Evolutionary conservation across 139 green algal genomes (phyloP), one percentile per base, ranked within the genome.

Genomic region (Coelastrella sp.): DNA sequence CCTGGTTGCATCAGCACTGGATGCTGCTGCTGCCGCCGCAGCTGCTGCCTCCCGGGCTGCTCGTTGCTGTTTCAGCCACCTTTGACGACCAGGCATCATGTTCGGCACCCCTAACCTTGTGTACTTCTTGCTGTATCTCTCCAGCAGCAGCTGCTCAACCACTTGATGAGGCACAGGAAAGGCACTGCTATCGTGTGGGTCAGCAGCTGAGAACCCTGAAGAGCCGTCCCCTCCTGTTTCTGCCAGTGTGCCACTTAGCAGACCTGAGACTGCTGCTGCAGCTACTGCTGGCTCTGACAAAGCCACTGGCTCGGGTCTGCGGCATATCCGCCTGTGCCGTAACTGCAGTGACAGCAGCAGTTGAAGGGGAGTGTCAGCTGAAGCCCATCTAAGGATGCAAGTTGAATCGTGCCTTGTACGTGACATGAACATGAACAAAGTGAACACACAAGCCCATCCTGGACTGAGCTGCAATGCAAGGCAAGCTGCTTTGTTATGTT

Each of bases 71-170:
- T 63, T 82, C 53, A 45, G 53, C 75, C 75, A 82, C 34, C 38
- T 69, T 9, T 32, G 17, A 34, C 75, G 17, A 21, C 51, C 53
- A 4, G 75, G 75, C 75, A 82, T 82, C 37, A 57, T 82, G 2
- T 82, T 13, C 30, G 75, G 75, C 35, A 82, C 32, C 8, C 75
- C 53, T 32, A 82, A 34, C 15, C 53, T 38, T 2, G 37, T 41
- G 50, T 87, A 89, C 72, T 89, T 89, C 27, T 71, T 57, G 2
- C 64, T 67, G 51, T 86, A 86, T 7, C 81, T 51, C 30, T 86
- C 57, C 19, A 87, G 25, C 57, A 89, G 40, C 62, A 89, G 30
- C 30, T 76, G 38, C 38, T 81, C 84, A 3, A 89, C 66, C 0
- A 87, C 73, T 34, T 79, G 23, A 4, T 62, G 27, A 5, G 86